Percentiles rank a stretch among this genome's conserved stretches.
phyloP scores from a whole-genome alignment of 257 asterid species.

The Coffea canephora region DNA sequence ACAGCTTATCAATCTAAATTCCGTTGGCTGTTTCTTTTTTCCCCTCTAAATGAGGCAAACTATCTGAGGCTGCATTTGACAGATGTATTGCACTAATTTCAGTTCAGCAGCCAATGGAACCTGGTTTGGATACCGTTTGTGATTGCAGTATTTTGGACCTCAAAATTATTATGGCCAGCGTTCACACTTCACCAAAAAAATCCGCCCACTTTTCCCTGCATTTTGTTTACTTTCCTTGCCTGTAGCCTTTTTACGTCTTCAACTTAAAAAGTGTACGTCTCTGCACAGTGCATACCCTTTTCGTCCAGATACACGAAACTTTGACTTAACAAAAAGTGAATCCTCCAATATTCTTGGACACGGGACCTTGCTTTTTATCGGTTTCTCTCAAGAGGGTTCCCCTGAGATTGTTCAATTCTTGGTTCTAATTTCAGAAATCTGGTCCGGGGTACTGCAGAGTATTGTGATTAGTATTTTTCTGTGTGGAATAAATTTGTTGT shows the following conservation, averaged over 20 bases:
- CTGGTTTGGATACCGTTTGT: constrained; percentile 9
- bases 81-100: neutral
- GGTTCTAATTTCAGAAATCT: neutral
- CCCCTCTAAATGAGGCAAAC: no score
- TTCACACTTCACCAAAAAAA: constrained; percentile 5
- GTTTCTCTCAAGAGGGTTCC: constrained; percentile 22
- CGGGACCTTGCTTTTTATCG: constrained; percentile 5
- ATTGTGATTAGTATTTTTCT: neutral
- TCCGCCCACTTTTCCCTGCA: neutral
- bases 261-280: constrained; percentile 20
- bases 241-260: neutral
- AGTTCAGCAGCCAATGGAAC: neutral
- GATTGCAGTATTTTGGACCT: constrained; percentile 46
- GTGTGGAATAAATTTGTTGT: constrained; percentile 9
- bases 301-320: constrained; percentile 31
- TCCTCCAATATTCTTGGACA: constrained; percentile 39
- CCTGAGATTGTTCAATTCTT: constrained; percentile 13
- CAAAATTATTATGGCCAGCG: constrained; percentile 46
- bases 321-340: constrained; percentile 7
- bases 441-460: neutral
- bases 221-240: constrained; percentile 1
- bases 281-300: constrained; percentile 26
- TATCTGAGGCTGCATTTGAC: no score
- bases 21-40: no score
- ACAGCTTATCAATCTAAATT: neutral